Conservation (phyloP, 2,329 filamentous ascomycete genomes). For the Pseudocercospora fijiensis region DNA sequence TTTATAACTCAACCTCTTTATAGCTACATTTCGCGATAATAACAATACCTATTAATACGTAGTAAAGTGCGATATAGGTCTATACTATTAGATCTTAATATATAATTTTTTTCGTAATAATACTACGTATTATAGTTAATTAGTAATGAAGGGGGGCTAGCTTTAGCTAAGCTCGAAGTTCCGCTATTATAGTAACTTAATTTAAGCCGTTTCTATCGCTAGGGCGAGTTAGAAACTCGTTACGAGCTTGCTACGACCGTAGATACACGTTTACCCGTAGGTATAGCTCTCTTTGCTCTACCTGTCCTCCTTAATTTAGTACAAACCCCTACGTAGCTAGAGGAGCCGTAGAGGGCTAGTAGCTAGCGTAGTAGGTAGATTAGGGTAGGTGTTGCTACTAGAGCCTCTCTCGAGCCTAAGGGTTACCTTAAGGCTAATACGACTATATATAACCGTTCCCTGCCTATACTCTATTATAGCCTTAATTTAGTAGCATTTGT, state of each 20-base stretch:
- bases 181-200: neutral
- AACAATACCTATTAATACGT: neutral
- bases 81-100: neutral
- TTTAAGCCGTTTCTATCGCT: neutral
- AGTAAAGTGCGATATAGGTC: neutral
- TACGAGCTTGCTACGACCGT: neutral
- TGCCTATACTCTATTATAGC: neutral
- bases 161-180: neutral
- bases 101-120: neutral
- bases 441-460: neutral
- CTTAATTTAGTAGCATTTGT: neutral
- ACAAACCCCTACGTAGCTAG: neutral
- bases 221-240: neutral
- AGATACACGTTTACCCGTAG: neutral
- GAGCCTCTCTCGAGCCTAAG: neutral
- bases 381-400: neutral
- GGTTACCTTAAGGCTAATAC: neutral
- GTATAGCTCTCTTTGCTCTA: neutral
- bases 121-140: neutral
- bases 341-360: neutral
- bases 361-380: neutral
- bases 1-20: neutral
- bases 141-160: neutral
- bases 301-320: neutral
- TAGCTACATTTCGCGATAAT: neutral